These are phyloP conservation scores for Ceratocystis destructans DNA, from an alignment of 2,329 filamentous ascomycete genomes.

Conservation along the genomic window DNA sequence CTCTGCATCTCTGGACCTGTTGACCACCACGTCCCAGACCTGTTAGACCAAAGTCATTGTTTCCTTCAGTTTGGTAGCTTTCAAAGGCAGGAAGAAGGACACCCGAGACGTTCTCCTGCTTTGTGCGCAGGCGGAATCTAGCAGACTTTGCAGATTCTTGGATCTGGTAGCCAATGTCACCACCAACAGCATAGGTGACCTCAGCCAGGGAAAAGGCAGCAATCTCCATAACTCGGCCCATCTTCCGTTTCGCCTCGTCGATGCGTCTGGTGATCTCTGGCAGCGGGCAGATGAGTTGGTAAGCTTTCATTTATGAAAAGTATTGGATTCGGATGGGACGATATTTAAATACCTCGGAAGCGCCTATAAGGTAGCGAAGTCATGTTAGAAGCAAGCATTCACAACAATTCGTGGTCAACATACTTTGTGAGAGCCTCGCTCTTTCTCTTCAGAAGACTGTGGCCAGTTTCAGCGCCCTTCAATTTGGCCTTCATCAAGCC, in stretches of 20 bases:
- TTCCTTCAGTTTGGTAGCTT: conserved; percentile 74
- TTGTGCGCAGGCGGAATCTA: conserved; percentile 81
- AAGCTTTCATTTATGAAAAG: background rate
- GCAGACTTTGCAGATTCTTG: conserved; percentile 91
- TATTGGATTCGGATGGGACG: background rate
- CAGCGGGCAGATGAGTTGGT: conserved; percentile 25
- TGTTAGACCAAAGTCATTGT: conserved; percentile 91
- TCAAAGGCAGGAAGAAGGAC: conserved; percentile 90
- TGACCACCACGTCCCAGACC: conserved; percentile 94
- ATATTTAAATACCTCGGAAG: conserved; percentile 54
- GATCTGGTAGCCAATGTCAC: conserved; percentile 92
- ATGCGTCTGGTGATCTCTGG: conserved; percentile 90
- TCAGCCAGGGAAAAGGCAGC: conserved; percentile 94
- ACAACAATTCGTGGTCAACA: conserved; percentile 23
- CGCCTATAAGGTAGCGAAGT: conserved; percentile 40
- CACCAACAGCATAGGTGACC: conserved; percentile 91
- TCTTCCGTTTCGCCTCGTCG: conserved; percentile 97
- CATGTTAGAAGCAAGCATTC: conserved; percentile 1
- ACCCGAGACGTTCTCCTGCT: conserved; percentile 97
- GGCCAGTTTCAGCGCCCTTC: conserved; percentile 81
- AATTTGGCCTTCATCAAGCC: conserved; percentile 97
- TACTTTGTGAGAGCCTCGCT: conserved; percentile 97
- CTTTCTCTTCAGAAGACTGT: conserved; percentile 92
- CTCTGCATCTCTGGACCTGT: conserved; percentile 85
- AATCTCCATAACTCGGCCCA: conserved; percentile 98